These are phyloP conservation scores for Roridomyces roridus DNA, from an alignment of 768 basidiomycete genomes.

Conservation along the genomic window DNA sequence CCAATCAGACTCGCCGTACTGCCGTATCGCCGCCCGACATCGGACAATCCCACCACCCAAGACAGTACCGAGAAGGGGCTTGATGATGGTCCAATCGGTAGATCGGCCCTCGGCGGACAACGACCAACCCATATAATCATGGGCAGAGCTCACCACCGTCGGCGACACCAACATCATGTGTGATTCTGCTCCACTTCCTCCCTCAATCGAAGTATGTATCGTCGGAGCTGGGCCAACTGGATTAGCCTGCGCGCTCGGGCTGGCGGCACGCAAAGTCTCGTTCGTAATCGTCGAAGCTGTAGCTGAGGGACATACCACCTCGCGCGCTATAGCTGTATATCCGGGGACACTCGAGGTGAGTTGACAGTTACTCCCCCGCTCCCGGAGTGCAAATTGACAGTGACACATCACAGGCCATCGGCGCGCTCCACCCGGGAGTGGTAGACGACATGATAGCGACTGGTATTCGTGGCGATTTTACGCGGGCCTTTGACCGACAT, in stretches of 20 bases:
- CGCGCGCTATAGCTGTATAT: slow-evolving; percentile 47
- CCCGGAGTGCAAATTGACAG: too few species aligned
- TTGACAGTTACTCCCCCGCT: not conserved
- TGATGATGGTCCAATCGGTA: too few species aligned
- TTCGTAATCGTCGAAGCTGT: slow-evolving; percentile 42
- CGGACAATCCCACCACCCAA: too few species aligned
- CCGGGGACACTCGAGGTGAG: slow-evolving; percentile 49
- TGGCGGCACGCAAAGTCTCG: slow-evolving; percentile 39
- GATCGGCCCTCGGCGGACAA: too few species aligned
- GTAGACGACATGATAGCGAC: not conserved
- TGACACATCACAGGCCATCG: not conserved
- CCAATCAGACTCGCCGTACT: too few species aligned
- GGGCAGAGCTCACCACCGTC: too few species aligned
- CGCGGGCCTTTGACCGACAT: slow-evolving; percentile 42
- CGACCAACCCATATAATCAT: too few species aligned
- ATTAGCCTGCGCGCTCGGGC: slow-evolving; percentile 44
- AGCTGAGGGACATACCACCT: slow-evolving; percentile 33
- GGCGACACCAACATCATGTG: too few species aligned
- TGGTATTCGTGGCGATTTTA: slow-evolving; percentile 28
- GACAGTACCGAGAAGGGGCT: too few species aligned
- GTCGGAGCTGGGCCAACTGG: slow-evolving; percentile 52
- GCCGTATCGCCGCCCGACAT: too few species aligned
- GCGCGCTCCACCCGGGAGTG: not conserved
- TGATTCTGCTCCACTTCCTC: not conserved
- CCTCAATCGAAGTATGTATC: slow-evolving; percentile 39